Conservation (phyloP, 192 early-diverging fungal species). For the Backusella australiensis region DNA sequence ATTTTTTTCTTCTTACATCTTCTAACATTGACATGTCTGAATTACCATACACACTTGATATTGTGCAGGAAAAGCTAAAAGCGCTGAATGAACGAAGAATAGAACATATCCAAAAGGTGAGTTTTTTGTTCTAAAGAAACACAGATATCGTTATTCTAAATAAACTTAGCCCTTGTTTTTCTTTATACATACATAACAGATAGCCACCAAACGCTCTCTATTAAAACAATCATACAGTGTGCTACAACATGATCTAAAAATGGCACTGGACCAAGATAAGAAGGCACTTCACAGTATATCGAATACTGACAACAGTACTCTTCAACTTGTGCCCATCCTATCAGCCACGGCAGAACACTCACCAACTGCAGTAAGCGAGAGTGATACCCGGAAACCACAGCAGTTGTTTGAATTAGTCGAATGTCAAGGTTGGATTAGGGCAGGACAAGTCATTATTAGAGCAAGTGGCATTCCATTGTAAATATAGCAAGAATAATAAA, state of each 20-base stretch:
- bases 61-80: background rate
- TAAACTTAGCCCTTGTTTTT: background rate
- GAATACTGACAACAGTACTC: background rate
- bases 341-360: background rate
- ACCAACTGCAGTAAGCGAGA: background rate
- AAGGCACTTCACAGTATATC: background rate
- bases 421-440: background rate
- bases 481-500: background rate
- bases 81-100: background rate
- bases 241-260: background rate
- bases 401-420: background rate
- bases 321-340: background rate
- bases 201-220: background rate
- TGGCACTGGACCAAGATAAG: background rate
- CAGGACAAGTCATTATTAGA: background rate
- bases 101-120: background rate
- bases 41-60: background rate
- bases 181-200: background rate
- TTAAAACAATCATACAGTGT: constrained; percentile 3
- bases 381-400: background rate
- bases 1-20: background rate
- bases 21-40: background rate
- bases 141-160: background rate
- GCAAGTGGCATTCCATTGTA: background rate
- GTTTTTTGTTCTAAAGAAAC: background rate